These are phyloP conservation scores for Serendipita indica DNA, from an alignment of 768 basidiomycete species.

Conservation along the genomic window DNA sequence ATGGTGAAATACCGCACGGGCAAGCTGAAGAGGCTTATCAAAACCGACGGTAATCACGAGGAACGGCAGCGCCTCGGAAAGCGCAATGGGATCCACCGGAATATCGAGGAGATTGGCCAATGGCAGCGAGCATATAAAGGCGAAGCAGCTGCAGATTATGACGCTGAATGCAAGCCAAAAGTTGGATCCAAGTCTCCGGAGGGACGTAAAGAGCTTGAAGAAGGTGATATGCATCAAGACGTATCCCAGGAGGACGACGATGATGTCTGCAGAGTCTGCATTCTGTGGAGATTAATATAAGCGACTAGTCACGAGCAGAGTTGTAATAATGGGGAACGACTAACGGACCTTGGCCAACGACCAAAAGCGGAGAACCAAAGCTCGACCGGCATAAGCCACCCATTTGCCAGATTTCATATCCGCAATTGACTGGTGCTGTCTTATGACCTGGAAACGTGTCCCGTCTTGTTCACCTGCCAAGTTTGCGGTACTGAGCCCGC, in stretches of 20 bases:
- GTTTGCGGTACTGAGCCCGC: slow-evolving; percentile 7
- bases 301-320: not conserved
- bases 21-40: slow-evolving; percentile 90
- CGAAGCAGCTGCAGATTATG: slow-evolving; percentile 63
- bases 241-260: slow-evolving; percentile 87
- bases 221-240: slow-evolving; percentile 93
- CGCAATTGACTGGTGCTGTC: slow-evolving; percentile 38
- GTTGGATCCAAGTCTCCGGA: slow-evolving; percentile 66
- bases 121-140: slow-evolving; percentile 73
- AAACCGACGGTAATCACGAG: slow-evolving; percentile 95
- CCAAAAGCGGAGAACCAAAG: slow-evolving; percentile 70
- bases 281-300: slow-evolving; percentile 33
- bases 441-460: not conserved
- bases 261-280: slow-evolving; percentile 90
- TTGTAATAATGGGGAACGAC: slow-evolving; percentile 1
- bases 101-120: slow-evolving; percentile 64
- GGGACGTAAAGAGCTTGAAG: slow-evolving; percentile 76
- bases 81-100: slow-evolving; percentile 78
- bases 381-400: slow-evolving; percentile 74
- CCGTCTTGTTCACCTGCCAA: not conserved
- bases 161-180: slow-evolving; percentile 61
- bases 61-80: slow-evolving; percentile 95
- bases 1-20: slow-evolving; percentile 76
- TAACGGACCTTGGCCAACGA: slow-evolving; percentile 56
- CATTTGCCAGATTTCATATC: slow-evolving; percentile 73